Conservation (phyloP, 2,329 filamentous ascomycete genomes). For the Alternaria brassicicola region DNA sequence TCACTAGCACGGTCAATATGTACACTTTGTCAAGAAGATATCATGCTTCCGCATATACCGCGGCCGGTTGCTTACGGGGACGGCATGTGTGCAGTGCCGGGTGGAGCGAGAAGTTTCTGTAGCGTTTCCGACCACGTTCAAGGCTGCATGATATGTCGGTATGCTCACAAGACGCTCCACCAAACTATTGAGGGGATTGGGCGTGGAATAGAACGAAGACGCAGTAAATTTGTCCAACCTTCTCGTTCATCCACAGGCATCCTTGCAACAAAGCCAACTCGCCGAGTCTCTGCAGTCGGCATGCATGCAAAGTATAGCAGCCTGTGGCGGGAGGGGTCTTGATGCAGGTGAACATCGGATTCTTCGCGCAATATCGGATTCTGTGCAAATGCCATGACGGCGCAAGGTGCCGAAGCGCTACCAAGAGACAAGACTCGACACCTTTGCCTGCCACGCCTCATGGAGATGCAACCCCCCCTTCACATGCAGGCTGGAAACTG, state of each 20-base stretch:
- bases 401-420: background rate
- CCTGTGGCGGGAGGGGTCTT: background rate
- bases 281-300: background rate
- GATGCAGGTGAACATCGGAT: slow-evolving; percentile 11
- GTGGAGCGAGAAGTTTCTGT: background rate
- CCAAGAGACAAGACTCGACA: slow-evolving; percentile 1
- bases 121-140: background rate
- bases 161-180: background rate
- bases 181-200: background rate
- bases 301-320: background rate
- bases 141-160: background rate
- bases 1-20: background rate
- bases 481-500: background rate
- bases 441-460: background rate
- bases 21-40: background rate
- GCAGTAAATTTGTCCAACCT: background rate
- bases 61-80: background rate
- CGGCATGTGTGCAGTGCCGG: background rate
- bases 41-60: background rate
- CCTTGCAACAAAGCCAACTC: background rate
- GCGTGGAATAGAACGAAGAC: background rate
- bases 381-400: slow-evolving; percentile 15
- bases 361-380: slow-evolving; percentile 17
- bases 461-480: background rate
- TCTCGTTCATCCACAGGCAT: background rate